These are phyloP conservation scores for Mycena kentingensis DNA, from an alignment of 768 basidiomycete species.

Conservation along the genomic window DNA sequence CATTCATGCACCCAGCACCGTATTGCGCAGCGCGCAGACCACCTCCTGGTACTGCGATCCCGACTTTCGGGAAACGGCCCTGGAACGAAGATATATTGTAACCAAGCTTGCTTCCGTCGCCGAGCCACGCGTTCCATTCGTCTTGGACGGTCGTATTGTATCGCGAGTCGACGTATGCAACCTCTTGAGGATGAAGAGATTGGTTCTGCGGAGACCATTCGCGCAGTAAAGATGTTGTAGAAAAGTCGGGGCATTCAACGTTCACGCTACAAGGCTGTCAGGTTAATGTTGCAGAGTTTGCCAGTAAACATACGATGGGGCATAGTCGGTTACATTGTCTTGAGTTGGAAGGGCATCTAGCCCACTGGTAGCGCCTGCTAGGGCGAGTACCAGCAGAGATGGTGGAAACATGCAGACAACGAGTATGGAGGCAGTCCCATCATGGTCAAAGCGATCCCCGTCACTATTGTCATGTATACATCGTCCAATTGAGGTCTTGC, in stretches of 20 bases:
- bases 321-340: conserved; percentile 48
- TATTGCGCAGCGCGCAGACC: conserved; percentile 70
- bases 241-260: conserved; percentile 53
- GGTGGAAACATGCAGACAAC: conserved; percentile 10
- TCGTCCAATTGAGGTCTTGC: background rate
- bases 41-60: conserved; percentile 70
- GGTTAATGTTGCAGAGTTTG: no score
- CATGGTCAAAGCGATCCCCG: conserved; percentile 5
- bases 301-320: no score
- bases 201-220: conserved; percentile 53
- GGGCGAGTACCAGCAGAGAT: conserved; percentile 7
- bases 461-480: background rate
- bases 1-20: conserved; percentile 60
- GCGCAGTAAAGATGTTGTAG: conserved; percentile 51
- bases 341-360: conserved; percentile 26
- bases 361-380: conserved; percentile 11
- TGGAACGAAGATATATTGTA: conserved; percentile 51
- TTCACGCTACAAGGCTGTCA: conserved; percentile 31
- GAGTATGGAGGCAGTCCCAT: conserved; percentile 15
- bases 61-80: conserved; percentile 51
- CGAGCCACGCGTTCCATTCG: conserved; percentile 64
- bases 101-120: conserved; percentile 52
- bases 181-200: conserved; percentile 50
- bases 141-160: conserved; percentile 40
- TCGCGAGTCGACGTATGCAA: conserved; percentile 47